Evolutionary conservation across 179 eudicot species (phyloP).

Genomic region (Beta macrorhiza): DNA sequence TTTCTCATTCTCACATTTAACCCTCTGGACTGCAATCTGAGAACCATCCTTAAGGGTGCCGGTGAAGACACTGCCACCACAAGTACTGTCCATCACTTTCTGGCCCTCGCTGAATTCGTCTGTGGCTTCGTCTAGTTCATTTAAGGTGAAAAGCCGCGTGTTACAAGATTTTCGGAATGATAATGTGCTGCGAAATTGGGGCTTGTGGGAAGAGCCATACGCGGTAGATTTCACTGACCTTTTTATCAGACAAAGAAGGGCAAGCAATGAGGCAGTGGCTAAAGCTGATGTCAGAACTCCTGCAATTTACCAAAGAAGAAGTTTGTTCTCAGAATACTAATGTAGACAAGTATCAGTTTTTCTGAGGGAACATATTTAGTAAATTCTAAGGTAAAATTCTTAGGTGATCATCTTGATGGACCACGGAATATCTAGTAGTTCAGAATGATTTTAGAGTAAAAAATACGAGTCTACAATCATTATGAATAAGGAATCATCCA

Average conservation of each 20-base stretch:
- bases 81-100: conserved; percentile 38
- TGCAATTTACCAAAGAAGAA: conserved; percentile 27
- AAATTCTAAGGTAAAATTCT: too few species aligned
- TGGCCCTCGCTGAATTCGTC: conserved; percentile 48
- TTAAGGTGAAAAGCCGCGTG: conserved; percentile 54
- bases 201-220: conserved; percentile 30
- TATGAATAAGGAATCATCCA: too few species aligned
- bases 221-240: conserved; percentile 38
- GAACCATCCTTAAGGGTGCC: conserved; percentile 61
- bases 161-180: conserved; percentile 50
- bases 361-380: neutral
- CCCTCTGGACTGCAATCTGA: conserved; percentile 55
- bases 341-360: neutral
- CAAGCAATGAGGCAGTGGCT: conserved; percentile 39
- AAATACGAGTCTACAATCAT: too few species aligned
- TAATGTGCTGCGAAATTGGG: conserved; percentile 39
- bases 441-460: too few species aligned
- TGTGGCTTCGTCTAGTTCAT: conserved; percentile 79
- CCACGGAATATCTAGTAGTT: too few species aligned
- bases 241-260: conserved; percentile 50
- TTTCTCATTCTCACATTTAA: conserved; percentile 51
- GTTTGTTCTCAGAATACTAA: neutral
- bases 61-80: conserved; percentile 42
- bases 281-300: conserved; percentile 52
- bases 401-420: too few species aligned